These are phyloP conservation scores for Pachysandra terminalis DNA, from an alignment of 164 flowering plant genomes.

Conservation along the genomic window DNA sequence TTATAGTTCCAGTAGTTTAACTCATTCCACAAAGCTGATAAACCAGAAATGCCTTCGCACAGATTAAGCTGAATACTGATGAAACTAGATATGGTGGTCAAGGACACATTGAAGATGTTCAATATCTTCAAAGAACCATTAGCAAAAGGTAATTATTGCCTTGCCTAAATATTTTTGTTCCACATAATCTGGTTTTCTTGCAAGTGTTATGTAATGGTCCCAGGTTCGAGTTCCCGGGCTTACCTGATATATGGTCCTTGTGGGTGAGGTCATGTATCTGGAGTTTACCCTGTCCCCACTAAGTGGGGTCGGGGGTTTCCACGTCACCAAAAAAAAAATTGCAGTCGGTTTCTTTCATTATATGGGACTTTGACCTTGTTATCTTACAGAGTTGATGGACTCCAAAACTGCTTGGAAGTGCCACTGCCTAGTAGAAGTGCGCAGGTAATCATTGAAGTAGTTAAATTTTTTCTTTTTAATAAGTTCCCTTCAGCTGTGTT, in stretches of 20 bases:
- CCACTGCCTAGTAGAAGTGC: constrained; percentile 76
- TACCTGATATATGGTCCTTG: no score
- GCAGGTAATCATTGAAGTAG: constrained; percentile 42
- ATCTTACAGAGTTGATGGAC: constrained; percentile 59
- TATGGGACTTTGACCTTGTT: not conserved
- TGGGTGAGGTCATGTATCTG: no score
- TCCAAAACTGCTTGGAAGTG: constrained; percentile 65
- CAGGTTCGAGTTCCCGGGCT: no score
- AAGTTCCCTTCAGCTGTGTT: no score
- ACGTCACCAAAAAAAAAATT: no score
- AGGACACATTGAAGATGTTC: constrained; percentile 45
- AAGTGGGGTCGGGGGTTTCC: no score
- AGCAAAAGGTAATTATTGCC: constrained; percentile 44
- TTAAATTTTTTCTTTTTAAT: no score
- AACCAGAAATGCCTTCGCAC: constrained; percentile 8
- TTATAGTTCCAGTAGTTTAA: not conserved
- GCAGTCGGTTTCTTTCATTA: not conserved
- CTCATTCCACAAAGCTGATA: constrained; percentile 6
- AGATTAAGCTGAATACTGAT: constrained; percentile 80
- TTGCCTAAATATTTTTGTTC: not conserved
- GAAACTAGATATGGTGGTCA: constrained; percentile 74
- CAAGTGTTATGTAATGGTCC: not conserved
- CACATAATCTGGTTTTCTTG: not conserved
- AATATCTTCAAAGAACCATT: constrained; percentile 51
- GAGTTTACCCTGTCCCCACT: no score